Conservation (phyloP, 345 rosid species). For the Hypericum androsaemum region DNA sequence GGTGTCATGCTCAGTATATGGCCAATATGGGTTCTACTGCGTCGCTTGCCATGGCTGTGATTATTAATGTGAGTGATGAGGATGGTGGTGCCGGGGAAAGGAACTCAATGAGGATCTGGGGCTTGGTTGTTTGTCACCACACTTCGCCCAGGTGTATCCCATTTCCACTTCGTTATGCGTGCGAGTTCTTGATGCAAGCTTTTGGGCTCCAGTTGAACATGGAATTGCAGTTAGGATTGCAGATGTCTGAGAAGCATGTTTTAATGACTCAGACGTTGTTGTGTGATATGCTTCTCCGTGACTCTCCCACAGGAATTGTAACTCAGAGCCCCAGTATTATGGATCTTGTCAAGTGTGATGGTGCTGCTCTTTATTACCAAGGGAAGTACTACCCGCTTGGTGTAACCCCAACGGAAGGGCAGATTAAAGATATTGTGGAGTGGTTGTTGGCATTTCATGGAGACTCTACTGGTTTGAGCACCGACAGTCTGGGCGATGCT, state of each 20-base stretch:
- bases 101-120: constrained; percentile 82
- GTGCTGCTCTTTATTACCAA: constrained; percentile 84
- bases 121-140: constrained; percentile 97
- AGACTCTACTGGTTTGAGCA: constrained; percentile 92
- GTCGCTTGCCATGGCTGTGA: constrained; percentile 81
- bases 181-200: constrained; percentile 97
- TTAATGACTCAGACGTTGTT: constrained; percentile 84
- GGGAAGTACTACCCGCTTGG: constrained; percentile 65
- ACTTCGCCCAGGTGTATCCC: constrained; percentile 84
- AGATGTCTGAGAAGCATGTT: constrained; percentile 78
- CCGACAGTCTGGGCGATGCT: constrained; percentile 87
- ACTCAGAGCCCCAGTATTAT: constrained; percentile 94
- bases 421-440: constrained; percentile 73
- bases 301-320: constrained; percentile 84
- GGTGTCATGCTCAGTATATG: constrained; percentile 96
- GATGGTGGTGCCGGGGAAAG: constrained; percentile 53
- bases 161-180: constrained; percentile 88
- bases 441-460: constrained; percentile 83
- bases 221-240: constrained; percentile 92
- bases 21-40: constrained; percentile 90
- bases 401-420: constrained; percentile 76
- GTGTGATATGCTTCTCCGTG: constrained; percentile 97
- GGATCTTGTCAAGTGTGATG: constrained; percentile 95
- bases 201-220: constrained; percentile 93
- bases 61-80: constrained; percentile 77